Conservation (phyloP, 208 protist genomes). For the Porcisia hertigi region DNA sequence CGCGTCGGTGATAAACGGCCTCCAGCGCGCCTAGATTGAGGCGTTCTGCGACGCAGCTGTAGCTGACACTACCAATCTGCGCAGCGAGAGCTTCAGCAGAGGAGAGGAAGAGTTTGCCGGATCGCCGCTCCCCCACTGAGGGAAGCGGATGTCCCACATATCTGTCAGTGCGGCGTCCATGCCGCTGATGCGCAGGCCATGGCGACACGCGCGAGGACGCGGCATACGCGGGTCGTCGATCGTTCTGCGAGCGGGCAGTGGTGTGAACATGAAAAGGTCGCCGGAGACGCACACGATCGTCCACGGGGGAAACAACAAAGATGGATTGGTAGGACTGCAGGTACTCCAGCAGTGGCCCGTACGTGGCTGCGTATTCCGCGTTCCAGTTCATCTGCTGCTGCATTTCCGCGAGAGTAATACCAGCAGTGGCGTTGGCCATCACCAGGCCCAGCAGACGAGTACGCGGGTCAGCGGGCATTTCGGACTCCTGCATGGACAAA, state of each 20-base stretch:
- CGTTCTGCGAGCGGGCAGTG: background rate
- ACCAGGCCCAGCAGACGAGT: constrained; percentile 60
- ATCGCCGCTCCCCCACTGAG: constrained; percentile 18
- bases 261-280: constrained; percentile 29
- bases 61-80: constrained; percentile 70
- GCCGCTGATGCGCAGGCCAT: constrained; percentile 9
- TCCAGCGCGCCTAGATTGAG: constrained; percentile 52
- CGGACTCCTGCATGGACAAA: constrained; percentile 19
- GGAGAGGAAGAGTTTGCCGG: constrained; percentile 22
- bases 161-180: constrained; percentile 2
- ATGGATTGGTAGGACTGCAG: constrained; percentile 80
- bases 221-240: constrained; percentile 2
- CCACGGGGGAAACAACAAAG: constrained; percentile 71
- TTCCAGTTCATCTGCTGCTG: constrained; percentile 49
- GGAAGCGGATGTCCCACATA: constrained; percentile 1
- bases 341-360: constrained; percentile 62
- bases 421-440: constrained; percentile 46
- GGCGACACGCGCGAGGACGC: background rate
- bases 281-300: constrained; percentile 64
- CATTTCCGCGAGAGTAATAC: constrained; percentile 53
- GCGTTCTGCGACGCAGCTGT: constrained; percentile 47
- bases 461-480: constrained; percentile 46
- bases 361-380: constrained; percentile 38
- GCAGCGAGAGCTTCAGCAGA: constrained; percentile 41
- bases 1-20: constrained; percentile 53